A percentile compares a stretch with the other conserved stretches of the same genome.
These are phyloP conservation scores for Colletotrichum tanaceti DNA, from an alignment of 2,329 filamentous ascomycete species.

Conservation along the genomic window DNA sequence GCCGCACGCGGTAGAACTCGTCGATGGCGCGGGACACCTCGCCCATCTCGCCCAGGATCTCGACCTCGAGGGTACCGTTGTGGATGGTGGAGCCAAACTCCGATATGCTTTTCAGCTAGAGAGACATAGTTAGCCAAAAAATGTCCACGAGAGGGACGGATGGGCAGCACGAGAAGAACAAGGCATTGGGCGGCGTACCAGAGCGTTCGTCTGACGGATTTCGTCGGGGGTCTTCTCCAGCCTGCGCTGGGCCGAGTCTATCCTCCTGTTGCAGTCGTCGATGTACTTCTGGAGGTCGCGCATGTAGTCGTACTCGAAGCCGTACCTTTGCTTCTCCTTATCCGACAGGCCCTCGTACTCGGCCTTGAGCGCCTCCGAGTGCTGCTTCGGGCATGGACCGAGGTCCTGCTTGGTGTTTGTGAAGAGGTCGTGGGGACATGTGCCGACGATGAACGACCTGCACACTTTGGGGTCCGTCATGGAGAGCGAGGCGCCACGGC, in stretches of 20 bases:
- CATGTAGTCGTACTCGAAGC: conserved; percentile 97
- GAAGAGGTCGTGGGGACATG: conserved; percentile 78
- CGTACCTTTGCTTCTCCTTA: conserved; percentile 79
- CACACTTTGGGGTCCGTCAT: conserved; percentile 74
- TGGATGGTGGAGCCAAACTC: conserved; percentile 84
- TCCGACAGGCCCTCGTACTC: conserved; percentile 84
- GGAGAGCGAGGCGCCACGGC: conserved; percentile 82
- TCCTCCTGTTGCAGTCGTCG: conserved; percentile 93
- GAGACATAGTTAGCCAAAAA: conserved; percentile 50
- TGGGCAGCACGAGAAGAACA: rapidly evolving
- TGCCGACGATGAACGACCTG: conserved; percentile 42
- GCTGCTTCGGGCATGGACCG: conserved; percentile 86
- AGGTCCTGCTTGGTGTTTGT: conserved; percentile 99
- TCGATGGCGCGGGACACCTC: conserved; percentile 85
- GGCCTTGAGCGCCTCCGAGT: conserved; percentile 86
- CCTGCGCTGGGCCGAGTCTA: conserved; percentile 88
- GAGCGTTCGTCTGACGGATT: conserved; percentile 91
- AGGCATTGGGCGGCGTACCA: conserved; percentile 60
- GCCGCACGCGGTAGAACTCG: conserved; percentile 87
- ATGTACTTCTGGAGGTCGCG: conserved; percentile 97
- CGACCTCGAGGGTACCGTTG: conserved; percentile 85
- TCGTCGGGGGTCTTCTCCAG: conserved; percentile 98
- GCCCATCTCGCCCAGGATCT: conserved; percentile 84
- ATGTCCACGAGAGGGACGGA: no score
- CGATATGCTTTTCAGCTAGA: conserved; percentile 81